Evolutionary conservation across 805 yeast species (phyloP), one percentile per base, ranked within the genome.

Genomic region (Nakazawaea ambrosiae): DNA sequence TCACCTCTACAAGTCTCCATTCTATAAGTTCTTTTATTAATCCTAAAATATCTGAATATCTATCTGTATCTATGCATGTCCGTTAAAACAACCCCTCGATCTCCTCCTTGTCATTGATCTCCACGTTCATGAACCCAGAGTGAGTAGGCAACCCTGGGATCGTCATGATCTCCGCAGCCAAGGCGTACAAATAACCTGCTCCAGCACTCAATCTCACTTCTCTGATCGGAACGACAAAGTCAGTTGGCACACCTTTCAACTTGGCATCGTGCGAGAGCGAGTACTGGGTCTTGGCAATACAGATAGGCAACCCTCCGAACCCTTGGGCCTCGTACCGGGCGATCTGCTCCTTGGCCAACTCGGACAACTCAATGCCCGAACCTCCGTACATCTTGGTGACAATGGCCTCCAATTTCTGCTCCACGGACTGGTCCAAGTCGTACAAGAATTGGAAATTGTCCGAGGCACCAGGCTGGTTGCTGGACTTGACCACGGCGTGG

Each of bases 101-200:
- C 53, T 83, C 85, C 40, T 89, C 90, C 45, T 81, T 74, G 29
- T 78, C 86, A 52, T 76, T 73, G 37, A 83, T 87, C 60, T 83
- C 92, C 35, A 83, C 87, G 49, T 83, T 81, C 90, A 83, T 83
- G 63, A 78, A 83, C 28, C 94, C 92, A 57, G 85, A 78, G 54
- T 81, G 84, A 4, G 94, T 83, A 41, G 92, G 85, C 56, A 83
- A 69, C 43, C 94, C 92, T 20, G 94, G 94, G 51, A 83, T 83
- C 31, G 94, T 83, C 67, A 79, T 85, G 52, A 83, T 83, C 58
- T 82, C 89, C 38, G 87, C 92, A 4, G 94, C 92, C 50, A 83
- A 67, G 4, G 90, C 92, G 53, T 82, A 83, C 58, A 83, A 68
- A 60, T 83, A 83, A 4, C 92, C 92, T 27, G 92, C 92, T 61